Base-by-base conservation (phyloP, 2,329 filamentous ascomycete species). In the Colletotrichum sp. region DNA sequence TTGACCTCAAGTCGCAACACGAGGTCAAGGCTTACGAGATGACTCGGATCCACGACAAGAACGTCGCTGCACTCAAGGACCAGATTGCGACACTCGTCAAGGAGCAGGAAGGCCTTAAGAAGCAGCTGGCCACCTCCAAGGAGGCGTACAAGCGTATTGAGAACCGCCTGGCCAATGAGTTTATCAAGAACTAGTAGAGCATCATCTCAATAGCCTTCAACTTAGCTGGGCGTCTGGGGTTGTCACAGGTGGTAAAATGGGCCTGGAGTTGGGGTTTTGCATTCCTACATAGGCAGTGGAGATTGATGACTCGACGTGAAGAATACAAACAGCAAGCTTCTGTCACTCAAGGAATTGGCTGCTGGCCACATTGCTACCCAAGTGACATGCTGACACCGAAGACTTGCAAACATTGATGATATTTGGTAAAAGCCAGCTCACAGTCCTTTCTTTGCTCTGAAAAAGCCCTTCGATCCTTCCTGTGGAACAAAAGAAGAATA, bases 221-320 rank as follows among this genome's bases (percentile, higher is more conserved):
- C 16, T 39, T 39, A 9, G 39, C 39, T n/a, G 39, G 39, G 39
- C 39, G 39, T 44, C 4, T 44, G 39, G 39, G 3, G 16, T 44
- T 44, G 36, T 44, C 18, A 44, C 18, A 3, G 0, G 8, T 44
- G 39, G 16, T n/a, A n/a, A 44, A 10, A n/a, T n/a, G 39, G 18
- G 39, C 39, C 1, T 44, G 39, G 39, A 44, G 18, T 44, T 44
- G 39, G 39, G 39, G 39, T 44, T 44, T 44, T 44, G 39, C 39
- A 6, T 44, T n/a, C 1, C 39, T 44, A 44, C 39, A 44, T n/a
- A 44, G 39, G 39, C 18, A 44, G 39, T 44, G 18, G 39, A 44
- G 39, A 1, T 44, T 44, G 18, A 44, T 0, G 1, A n/a, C 39
- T 44, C 1, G 39, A n/a, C 39, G 0, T 1, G 1, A 44, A 44